These are phyloP conservation scores for Chloropicon primus DNA, from an alignment of 139 green algal genomes.

Conservation along the genomic window DNA sequence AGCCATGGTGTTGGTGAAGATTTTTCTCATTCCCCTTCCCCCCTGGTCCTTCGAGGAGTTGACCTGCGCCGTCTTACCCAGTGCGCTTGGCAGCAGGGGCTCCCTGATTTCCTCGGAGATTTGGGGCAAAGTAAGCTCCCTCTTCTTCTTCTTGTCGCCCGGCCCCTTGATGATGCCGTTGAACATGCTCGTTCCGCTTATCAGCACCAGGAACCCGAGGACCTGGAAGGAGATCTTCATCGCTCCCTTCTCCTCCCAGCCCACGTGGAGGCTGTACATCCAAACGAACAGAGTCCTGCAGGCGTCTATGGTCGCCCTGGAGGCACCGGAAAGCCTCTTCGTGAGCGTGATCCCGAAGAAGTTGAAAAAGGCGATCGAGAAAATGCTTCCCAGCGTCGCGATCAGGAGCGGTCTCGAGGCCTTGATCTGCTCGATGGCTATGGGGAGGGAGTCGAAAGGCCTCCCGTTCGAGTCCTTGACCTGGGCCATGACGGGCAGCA, in stretches of 20 bases:
- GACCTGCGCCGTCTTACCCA: not conserved
- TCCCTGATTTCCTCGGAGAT: not conserved
- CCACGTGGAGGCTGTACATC: constrained; percentile 44
- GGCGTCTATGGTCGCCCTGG: constrained; percentile 66
- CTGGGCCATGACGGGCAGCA: constrained; percentile 39
- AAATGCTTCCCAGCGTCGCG: constrained; percentile 17
- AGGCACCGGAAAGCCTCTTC: constrained; percentile 49
- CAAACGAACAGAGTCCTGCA: constrained; percentile 67
- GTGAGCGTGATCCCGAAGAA: constrained; percentile 56
- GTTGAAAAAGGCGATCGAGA: constrained; percentile 71
- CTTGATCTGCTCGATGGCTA: constrained; percentile 13
- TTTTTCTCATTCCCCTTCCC: not conserved
- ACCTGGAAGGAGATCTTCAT: not conserved
- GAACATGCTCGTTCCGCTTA: not conserved
- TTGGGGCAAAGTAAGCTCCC: not conserved
- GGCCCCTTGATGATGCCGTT: not conserved
- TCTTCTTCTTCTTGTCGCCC: not conserved
- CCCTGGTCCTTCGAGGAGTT: not conserved
- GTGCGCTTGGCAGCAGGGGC: not conserved
- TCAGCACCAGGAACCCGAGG: not conserved
- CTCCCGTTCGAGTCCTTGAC: constrained; percentile 29
- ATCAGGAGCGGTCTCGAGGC: constrained; percentile 5
- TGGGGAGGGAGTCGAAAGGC: constrained; percentile 37
- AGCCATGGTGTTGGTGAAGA: not conserved
- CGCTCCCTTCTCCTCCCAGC: constrained; percentile 46